A percentile compares a stretch with the other conserved stretches of the same genome.
These are phyloP conservation scores for Sonneratia alba DNA, from an alignment of 345 rosid species.

Conservation along the genomic window DNA sequence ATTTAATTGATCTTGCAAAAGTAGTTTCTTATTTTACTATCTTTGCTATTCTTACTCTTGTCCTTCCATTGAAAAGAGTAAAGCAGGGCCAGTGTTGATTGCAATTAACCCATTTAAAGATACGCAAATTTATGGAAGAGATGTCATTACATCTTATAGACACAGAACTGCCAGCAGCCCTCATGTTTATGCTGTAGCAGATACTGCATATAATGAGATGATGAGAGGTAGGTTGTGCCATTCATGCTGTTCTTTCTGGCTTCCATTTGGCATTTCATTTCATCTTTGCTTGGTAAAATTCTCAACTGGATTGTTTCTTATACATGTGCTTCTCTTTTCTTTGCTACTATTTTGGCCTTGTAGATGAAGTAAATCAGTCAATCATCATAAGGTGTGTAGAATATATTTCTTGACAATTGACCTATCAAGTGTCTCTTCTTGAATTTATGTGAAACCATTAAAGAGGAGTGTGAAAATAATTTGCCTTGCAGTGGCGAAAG, in stretches of 20 bases:
- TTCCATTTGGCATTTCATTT: constrained; percentile 6
- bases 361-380: constrained; percentile 84
- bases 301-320: not conserved
- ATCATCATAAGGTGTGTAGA: constrained; percentile 75
- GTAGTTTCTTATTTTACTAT: constrained; percentile 6
- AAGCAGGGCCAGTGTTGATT: constrained; percentile 86
- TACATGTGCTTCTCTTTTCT: not conserved
- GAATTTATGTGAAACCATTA: not conserved
- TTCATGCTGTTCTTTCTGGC: not conserved
- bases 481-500: constrained; percentile 75
- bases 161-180: constrained; percentile 53
- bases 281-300: constrained; percentile 8
- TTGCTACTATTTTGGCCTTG: constrained; percentile 13
- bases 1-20: constrained; percentile 7
- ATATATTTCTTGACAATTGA: not conserved
- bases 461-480: not conserved
- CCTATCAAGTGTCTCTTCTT: not conserved
- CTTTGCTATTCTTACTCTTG: constrained; percentile 4
- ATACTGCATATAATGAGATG: constrained; percentile 81
- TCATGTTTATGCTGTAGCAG: constrained; percentile 78
- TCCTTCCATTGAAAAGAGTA: constrained; percentile 45
- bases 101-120: constrained; percentile 84
- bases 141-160: constrained; percentile 44
- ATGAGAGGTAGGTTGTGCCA: constrained; percentile 52
- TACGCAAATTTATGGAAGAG: constrained; percentile 52